Conservation (phyloP, 225 moss, liverwort and hornwort species). For the Antitrichia curtipendula region DNA sequence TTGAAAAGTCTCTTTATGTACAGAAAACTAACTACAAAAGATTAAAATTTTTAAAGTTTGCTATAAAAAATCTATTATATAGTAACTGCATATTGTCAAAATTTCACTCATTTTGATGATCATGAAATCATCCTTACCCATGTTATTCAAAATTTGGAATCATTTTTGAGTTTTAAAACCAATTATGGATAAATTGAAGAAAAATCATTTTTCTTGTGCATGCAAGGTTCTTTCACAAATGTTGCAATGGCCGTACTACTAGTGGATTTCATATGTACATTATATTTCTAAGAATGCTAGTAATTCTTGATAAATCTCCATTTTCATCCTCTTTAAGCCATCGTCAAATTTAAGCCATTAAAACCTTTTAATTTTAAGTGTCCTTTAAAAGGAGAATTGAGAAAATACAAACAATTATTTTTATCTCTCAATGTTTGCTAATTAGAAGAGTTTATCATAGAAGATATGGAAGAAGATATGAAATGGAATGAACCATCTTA, state of each 20-base stretch:
- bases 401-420: neutral
- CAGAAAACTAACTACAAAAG: neutral
- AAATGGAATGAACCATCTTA: neutral
- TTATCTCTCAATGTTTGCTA: neutral
- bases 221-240: neutral
- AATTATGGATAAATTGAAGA: neutral
- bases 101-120: neutral
- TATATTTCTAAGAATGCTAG: neutral
- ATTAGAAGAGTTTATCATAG: neutral
- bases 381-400: neutral
- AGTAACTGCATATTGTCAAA: neutral
- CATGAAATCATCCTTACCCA: no score
- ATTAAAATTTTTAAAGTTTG: neutral
- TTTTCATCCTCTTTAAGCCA: neutral
- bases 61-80: neutral
- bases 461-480: neutral
- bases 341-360: neutral
- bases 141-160: neutral
- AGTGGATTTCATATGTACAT: neutral
- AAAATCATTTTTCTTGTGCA: neutral
- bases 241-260: neutral
- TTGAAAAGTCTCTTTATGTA: neutral
- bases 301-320: neutral
- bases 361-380: neutral
- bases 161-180: neutral